These are phyloP conservation scores for Rubia peregrina DNA, from an alignment of 305 asterid genomes.

Conservation along the genomic window DNA sequence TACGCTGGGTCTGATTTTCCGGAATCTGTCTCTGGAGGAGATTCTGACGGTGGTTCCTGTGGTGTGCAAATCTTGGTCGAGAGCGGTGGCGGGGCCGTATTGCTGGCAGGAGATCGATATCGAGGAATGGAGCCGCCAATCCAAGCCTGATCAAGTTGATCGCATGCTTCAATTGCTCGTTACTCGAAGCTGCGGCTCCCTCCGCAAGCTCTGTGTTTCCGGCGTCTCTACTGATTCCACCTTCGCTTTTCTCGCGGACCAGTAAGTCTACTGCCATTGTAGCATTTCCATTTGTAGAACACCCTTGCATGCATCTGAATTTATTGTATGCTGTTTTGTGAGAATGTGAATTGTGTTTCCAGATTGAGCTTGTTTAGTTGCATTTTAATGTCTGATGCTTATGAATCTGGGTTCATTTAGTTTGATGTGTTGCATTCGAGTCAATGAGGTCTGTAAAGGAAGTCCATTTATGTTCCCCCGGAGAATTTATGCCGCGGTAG, in stretches of 20 bases:
- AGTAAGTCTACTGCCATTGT: constrained; percentile 37
- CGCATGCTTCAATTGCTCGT: constrained; percentile 59
- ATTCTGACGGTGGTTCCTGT: constrained; percentile 68
- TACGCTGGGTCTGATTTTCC: constrained; percentile 75
- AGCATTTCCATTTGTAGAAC: not conserved
- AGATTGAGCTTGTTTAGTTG: not conserved
- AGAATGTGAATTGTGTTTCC: not conserved
- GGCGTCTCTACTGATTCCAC: constrained; percentile 46
- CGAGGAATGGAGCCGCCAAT: constrained; percentile 69
- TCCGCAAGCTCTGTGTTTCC: constrained; percentile 52
- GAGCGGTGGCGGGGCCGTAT: constrained; percentile 61
- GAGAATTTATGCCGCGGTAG: not conserved
- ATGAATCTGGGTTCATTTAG: not conserved
- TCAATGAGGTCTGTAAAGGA: not conserved
- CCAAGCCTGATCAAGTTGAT: constrained; percentile 43
- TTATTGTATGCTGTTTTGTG: not conserved
- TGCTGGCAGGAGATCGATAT: constrained; percentile 93
- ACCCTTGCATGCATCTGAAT: not conserved
- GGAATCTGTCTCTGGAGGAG: constrained; percentile 55
- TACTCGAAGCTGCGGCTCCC: constrained; percentile 63
- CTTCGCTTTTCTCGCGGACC: constrained; percentile 51
- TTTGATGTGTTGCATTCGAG: not conserved
- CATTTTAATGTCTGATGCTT: not conserved
- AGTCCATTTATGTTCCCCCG: not conserved
- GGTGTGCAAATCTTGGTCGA: constrained; percentile 85